Evolutionary conservation across 208 protist species (phyloP).

Genomic region (Herpetomonas samuelpessoai): DNA sequence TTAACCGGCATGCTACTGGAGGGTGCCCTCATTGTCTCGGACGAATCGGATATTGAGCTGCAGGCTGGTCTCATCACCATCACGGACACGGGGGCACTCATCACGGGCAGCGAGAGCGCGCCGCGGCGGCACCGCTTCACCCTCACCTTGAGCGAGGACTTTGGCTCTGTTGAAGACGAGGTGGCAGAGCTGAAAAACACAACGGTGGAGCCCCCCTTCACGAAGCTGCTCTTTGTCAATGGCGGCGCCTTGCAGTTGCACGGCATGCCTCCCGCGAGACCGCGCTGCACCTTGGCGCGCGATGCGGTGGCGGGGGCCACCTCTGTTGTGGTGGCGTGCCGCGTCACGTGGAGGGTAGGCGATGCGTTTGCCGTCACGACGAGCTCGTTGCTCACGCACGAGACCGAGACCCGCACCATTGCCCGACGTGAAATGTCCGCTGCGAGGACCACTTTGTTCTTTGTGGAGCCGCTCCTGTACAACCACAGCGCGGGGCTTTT

Average conservation of each 20-base stretch:
- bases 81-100: constrained; percentile 20
- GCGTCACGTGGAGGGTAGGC: constrained; percentile 48
- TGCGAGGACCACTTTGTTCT: constrained; percentile 18
- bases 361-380: constrained; percentile 44
- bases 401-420: constrained; percentile 41
- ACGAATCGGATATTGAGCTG: constrained; percentile 29
- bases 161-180: constrained; percentile 15
- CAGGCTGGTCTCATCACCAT: constrained; percentile 17
- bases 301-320: constrained; percentile 18
- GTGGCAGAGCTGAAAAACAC: constrained; percentile 12
- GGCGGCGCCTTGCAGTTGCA: constrained; percentile 38
- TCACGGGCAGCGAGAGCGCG: constrained; percentile 20
- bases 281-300: constrained; percentile 7
- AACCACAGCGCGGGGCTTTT: constrained; percentile 15
- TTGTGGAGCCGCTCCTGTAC: constrained; percentile 29
- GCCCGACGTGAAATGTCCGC: constrained; percentile 11
- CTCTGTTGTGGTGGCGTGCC: constrained; percentile 20
- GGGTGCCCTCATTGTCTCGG: constrained; percentile 38
- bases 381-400: constrained; percentile 15
- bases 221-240: constrained; percentile 26
- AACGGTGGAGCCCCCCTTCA: constrained; percentile 14
- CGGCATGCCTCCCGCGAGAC: constrained; percentile 10
- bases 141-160: constrained; percentile 18
- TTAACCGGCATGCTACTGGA: constrained; percentile 24
- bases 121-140: constrained; percentile 27